Base-by-base conservation (phyloP, 768 basidiomycete genomes). In the Zangia roseola region DNA sequence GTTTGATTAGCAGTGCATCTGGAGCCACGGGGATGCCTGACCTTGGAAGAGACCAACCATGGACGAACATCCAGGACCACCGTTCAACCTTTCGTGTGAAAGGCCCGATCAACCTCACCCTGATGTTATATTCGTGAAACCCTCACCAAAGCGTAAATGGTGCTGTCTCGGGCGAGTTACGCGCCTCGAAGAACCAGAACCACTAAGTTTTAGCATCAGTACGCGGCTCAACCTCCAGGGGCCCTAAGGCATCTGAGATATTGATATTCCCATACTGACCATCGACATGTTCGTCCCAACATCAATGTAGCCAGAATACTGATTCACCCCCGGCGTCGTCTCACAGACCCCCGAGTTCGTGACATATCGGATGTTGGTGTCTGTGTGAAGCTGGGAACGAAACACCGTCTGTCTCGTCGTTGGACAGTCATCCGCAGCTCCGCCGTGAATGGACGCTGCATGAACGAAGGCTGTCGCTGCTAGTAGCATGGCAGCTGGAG, bases 121-220 rank as follows among this genome's bases (percentile, higher is more conserved):
- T n/a, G n/a, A n/a, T n/a, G n/a, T n/a, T n/a, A n/a, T n/a, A n/a
- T n/a, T n/a, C n/a, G 17, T 7, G n/a, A 45, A 12, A 40, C 21
- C 24, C 64, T 34, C 49, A 81, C 83, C 84, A 86, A 19, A 86
- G 69, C 2, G 83, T 83, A 56, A 87, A 80, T 0, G 84, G 84
- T 0, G 83, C 83, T 2, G 74, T 81, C 41, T 82, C 79, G 0
- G 83, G 81, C 2, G 72, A 68, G 24, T 78, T 65, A 13, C 85
- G 74, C 3, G 84, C 75, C 51, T 82, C 85, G 45, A 86, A 87
- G 63, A 85, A 86, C 82, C 84, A 86, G 59, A 86, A 86, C 82
- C 81, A 86, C 83, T 84, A 46, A 6, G 1, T 6, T 14, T 16
- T 35, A 45, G 17, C 21, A 34, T 63, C 4, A 63, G 34, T 14